Base-by-base conservation (phyloP, 495 filamentous ascomycete species). In the Penicillium pulvis region DNA sequence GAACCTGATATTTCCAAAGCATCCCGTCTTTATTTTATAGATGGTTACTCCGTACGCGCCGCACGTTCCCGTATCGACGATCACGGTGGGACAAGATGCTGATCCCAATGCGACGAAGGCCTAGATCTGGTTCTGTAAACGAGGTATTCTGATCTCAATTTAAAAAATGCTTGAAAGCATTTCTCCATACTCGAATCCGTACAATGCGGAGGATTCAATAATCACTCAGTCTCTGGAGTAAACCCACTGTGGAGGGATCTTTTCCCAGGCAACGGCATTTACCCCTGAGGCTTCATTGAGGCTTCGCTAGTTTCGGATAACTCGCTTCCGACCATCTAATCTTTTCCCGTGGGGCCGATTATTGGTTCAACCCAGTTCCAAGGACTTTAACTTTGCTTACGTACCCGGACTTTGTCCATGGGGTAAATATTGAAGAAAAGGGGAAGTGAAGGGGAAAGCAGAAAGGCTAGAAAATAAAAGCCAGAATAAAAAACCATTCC, bases 101-200 rank as follows among this genome's bases (percentile, higher is more conserved):
- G 61, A 60, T 64, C 61, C 1, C 44, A 64, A 60, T 55, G 57
- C 53, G 30, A 51, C 39, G 14, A 19, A 17, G 57, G 57, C 56
- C 61, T 64, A 64, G 61, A 64, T 51, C 19, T 41, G 20, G 20
- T 39, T 17, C 20, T 24, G 45, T 23, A 23, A 23, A 23, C 2
- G 20, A 50, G 47, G 20, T 1, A 47, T 47, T 24, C 23, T 8
- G 43, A 45, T 7, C 12, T 9, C 14, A 45, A 7, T 24, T 2
- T 23, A 23, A 23, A 9, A 45, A 24, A 45, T 6, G 16, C 43
- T 19, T 12, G 16, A 19, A 8, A 24, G 33, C 12, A 10, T 36
- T 10, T 36, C 7, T 12, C 10, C 33, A 4, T 7, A 28, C 28
- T 28, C 28, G 28, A 7, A 7, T 4, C 20, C 20, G 20, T 23